Conservation (phyloP, 805 yeast genomes). For the Tetrapisispora pingtungensis region DNA sequence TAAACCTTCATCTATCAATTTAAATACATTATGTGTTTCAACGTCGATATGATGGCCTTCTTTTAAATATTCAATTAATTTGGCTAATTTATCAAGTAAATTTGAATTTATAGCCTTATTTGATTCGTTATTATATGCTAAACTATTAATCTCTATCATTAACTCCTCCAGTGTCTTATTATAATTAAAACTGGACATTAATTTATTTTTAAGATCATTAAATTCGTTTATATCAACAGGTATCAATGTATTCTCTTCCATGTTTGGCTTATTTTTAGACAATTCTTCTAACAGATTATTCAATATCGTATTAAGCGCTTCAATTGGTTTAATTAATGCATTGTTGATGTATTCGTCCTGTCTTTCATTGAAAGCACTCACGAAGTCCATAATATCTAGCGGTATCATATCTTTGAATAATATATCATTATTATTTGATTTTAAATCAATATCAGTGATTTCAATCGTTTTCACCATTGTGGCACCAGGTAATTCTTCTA, state of each 20-base stretch:
- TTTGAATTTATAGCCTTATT: constrained; percentile 30
- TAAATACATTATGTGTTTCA: constrained; percentile 38
- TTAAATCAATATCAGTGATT: constrained; percentile 24
- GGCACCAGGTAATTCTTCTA: constrained; percentile 37
- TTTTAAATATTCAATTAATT: constrained; percentile 38
- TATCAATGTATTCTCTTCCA: background rate
- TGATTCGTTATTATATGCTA: constrained; percentile 28
- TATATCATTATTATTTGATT: constrained; percentile 18
- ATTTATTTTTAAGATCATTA: constrained; percentile 48
- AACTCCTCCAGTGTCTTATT: background rate
- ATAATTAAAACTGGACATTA: constrained; percentile 39
- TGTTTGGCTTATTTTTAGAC: background rate
- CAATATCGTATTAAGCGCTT: constrained; percentile 37
- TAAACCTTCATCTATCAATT: constrained; percentile 39
- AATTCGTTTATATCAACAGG: constrained; percentile 42
- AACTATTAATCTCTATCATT: background rate
- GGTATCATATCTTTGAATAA: constrained; percentile 63
- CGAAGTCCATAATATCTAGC: constrained; percentile 49
- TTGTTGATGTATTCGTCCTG: constrained; percentile 42
- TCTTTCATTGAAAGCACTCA: constrained; percentile 59
- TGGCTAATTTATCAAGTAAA: constrained; percentile 33
- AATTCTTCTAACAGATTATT: constrained; percentile 29
- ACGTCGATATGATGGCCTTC: constrained; percentile 58
- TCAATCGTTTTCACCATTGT: constrained; percentile 44
- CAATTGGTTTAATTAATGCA: constrained; percentile 40